phyloP scores from a whole-genome alignment of 1,284 basidiomycete genomes.

The Thecaphora frezii region DNA sequence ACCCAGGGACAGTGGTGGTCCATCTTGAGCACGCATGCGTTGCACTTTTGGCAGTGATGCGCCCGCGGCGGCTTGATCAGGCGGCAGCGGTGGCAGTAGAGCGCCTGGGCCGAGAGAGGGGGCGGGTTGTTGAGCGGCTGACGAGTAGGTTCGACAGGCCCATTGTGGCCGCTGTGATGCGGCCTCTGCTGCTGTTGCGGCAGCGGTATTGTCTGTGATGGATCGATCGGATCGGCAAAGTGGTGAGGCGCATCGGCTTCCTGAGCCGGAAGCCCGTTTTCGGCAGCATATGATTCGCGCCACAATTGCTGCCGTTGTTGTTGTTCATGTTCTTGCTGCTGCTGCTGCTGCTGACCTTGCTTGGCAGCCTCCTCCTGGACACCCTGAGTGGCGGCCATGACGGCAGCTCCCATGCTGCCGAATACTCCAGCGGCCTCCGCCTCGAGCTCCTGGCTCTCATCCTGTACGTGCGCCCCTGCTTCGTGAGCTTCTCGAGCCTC shows the following conservation, averaged over 20 bases:
- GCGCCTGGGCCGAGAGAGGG: slow-evolving; percentile 17
- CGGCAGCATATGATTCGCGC: too few relatives aligned
- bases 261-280: not conserved
- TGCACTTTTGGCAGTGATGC: slow-evolving; percentile 76
- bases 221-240: not conserved
- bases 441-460: too few relatives aligned
- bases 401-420: too few relatives aligned
- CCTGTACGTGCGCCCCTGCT: too few relatives aligned
- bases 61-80: slow-evolving; percentile 71
- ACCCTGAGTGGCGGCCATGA: too few relatives aligned
- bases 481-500: too few relatives aligned
- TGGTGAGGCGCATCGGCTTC: not conserved
- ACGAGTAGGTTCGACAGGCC: not conserved
- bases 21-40: slow-evolving; percentile 71
- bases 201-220: not conserved
- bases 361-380: too few relatives aligned
- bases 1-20: slow-evolving; percentile 75
- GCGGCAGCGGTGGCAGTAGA: slow-evolving; percentile 57
- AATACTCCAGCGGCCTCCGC: too few relatives aligned
- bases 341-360: too few relatives aligned
- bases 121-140: slow-evolving; percentile 17
- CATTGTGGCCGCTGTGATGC: too few relatives aligned
- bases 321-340: too few relatives aligned
- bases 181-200: not conserved
- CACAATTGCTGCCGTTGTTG: too few relatives aligned